Evolutionary conservation across 208 protist species (phyloP).

Genomic region (Crithidia sp.): DNA sequence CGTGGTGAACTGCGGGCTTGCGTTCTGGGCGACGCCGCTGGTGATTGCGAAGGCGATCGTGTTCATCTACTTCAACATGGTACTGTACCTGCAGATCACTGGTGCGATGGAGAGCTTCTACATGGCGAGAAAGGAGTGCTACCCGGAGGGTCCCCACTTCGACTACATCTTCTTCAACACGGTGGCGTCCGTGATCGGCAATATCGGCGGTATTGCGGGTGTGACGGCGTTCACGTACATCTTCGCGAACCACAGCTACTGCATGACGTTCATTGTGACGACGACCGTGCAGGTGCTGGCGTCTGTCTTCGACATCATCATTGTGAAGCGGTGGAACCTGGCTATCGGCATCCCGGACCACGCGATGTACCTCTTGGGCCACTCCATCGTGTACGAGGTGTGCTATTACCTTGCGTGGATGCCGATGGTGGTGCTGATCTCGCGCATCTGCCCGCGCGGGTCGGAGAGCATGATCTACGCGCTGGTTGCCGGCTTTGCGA

Average conservation of each 20-base stretch:
- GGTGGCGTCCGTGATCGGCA: conserved; percentile 41
- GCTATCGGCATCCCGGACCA: conserved; percentile 50
- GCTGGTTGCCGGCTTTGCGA: conserved; percentile 71
- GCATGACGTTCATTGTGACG: conserved; percentile 50
- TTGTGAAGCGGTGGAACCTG: conserved; percentile 60
- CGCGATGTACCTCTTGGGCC: conserved; percentile 65
- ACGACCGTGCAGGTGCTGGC: conserved; percentile 35
- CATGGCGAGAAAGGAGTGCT: conserved; percentile 28
- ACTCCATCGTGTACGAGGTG: conserved; percentile 53
- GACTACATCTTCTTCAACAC: conserved; percentile 52
- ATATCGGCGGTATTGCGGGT: conserved; percentile 38
- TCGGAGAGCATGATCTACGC: conserved; percentile 78
- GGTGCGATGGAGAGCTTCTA: conserved; percentile 55
- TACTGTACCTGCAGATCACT: conserved; percentile 50
- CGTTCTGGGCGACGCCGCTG: conserved; percentile 38
- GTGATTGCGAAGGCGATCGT: conserved; percentile 52
- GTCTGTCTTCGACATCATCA: conserved; percentile 62
- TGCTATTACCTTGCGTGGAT: conserved; percentile 69
- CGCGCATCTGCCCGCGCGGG: conserved; percentile 74
- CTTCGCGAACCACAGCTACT: conserved; percentile 53
- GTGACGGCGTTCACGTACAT: conserved; percentile 57
- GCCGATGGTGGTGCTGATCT: conserved; percentile 71
- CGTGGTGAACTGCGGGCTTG: conserved; percentile 1
- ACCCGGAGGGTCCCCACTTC: conserved; percentile 44
- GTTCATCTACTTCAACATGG: conserved; percentile 46